Evolutionary conservation across 1,284 basidiomycete genomes (phyloP), one percentile per base, ranked within the genome.

Genomic region (Fistulinella staudtii): DNA sequence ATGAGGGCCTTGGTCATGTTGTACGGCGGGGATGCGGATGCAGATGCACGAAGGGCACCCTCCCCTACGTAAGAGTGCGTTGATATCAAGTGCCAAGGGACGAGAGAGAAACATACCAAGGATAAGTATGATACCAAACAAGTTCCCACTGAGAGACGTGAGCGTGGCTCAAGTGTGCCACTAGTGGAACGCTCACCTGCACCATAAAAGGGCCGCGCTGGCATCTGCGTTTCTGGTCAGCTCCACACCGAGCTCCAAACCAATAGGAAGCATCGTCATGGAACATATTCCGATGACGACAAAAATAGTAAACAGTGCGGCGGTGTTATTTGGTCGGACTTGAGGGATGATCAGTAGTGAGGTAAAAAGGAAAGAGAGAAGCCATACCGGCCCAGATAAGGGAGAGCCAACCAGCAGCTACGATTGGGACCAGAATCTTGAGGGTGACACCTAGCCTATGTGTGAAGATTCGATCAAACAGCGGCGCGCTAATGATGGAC

Each of bases 391-490:
- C 85, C 85, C 85, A 90, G 31, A 90, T 82, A 10, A 90, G 65
- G 10, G 77, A 76, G 17, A 89, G 63, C 85, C 87, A 90, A 17
- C 70, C 71, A 1, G 58, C 71, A 8, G 72, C 80, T 8, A 85
- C 67, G 39, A 80, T 57, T 2, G 87, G 85, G 11, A 80, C 73
- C 14, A 86, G 57, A 1, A 79, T 46, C 47, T 85, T 86, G 43
- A 72, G 55, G 2, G 78, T 76, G 7, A 79, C 49, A 0, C 78
- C 84, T 29, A 89, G 71, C 50, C 79, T 79, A 50, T 79, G 73
- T 2, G 85, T 88, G 47, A 90, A 76, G 8, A 88, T 77, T 18
- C 87, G 77, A 56, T 91, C 88, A 54, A 89, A 83, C 3, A 89
- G 63, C 0, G 88, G 89, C 0, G 87, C 76, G 0, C 80, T 78